These are phyloP conservation scores for Takashimella koratensis DNA, from an alignment of 1,284 basidiomycete species.

Conservation along the genomic window DNA sequence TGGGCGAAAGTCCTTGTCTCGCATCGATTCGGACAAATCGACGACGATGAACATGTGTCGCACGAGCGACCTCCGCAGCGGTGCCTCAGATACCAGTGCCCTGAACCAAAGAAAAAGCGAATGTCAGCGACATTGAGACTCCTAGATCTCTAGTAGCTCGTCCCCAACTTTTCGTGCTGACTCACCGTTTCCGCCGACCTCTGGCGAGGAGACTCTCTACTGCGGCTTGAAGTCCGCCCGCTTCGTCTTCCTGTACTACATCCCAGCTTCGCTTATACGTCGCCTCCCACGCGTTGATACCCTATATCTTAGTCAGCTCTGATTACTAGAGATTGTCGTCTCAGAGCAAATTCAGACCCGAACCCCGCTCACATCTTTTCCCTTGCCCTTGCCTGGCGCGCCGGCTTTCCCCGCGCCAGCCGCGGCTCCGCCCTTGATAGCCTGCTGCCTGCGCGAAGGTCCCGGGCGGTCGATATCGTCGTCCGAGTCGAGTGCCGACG, in stretches of 20 bases:
- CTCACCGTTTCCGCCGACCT: slow-evolving; percentile 74
- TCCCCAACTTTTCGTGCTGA: no score
- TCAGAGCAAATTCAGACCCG: neutral
- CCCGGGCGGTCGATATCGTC: slow-evolving; percentile 25
- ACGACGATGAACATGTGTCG: slow-evolving; percentile 87
- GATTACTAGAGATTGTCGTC: slow-evolving; percentile 5
- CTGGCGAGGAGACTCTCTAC: slow-evolving; percentile 85
- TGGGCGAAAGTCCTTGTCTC: slow-evolving; percentile 91
- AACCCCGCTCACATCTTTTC: slow-evolving; percentile 11
- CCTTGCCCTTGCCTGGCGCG: slow-evolving; percentile 15
- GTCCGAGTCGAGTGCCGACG: slow-evolving; percentile 15
- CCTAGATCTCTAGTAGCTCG: no score
- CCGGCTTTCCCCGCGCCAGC: neutral
- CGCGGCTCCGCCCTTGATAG: neutral
- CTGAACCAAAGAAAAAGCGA: no score
- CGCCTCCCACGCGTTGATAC: slow-evolving; percentile 86
- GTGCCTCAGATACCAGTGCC: slow-evolving; percentile 65
- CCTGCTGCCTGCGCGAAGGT: slow-evolving; percentile 8
- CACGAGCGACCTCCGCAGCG: slow-evolving; percentile 92
- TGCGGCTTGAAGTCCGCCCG: slow-evolving; percentile 81
- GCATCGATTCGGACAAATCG: slow-evolving; percentile 87
- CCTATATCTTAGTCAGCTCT: neutral
- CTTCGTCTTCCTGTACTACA: slow-evolving; percentile 91
- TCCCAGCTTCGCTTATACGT: slow-evolving; percentile 95
- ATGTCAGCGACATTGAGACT: no score